Percentiles rank a stretch among this genome's conserved stretches.
Evolutionary conservation across 441 rosid genomes (phyloP).

Genomic region (Dalechampia spathulata): DNA sequence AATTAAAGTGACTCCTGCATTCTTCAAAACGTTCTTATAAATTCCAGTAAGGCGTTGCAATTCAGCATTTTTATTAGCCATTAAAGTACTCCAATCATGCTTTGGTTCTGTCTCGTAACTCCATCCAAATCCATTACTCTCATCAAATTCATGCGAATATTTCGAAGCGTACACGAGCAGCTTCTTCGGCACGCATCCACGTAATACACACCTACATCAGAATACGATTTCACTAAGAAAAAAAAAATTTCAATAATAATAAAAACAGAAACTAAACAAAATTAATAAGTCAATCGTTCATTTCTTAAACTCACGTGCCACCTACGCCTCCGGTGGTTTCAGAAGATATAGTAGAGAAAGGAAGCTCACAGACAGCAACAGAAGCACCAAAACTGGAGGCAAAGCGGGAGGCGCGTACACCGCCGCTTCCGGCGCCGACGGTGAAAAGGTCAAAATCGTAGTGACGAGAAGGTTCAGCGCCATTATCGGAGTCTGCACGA

Average conservation of each 20-base stretch:
- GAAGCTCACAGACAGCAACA: slow-evolving; percentile 92
- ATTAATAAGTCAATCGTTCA: neutral
- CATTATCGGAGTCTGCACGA: slow-evolving; percentile 52
- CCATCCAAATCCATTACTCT: slow-evolving; percentile 91
- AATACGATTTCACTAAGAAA: neutral
- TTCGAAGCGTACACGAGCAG: slow-evolving; percentile 82
- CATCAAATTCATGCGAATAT: slow-evolving; percentile 81
- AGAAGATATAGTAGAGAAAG: slow-evolving; percentile 79
- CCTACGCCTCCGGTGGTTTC: slow-evolving; percentile 89
- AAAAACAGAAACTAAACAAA: neutral
- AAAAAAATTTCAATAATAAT: neutral
- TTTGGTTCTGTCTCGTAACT: slow-evolving; percentile 60
- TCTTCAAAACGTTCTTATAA: slow-evolving; percentile 60
- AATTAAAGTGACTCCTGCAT: slow-evolving; percentile 59
- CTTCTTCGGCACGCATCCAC: slow-evolving; percentile 96
- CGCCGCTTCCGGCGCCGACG: slow-evolving; percentile 91
- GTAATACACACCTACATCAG: slow-evolving; percentile 60
- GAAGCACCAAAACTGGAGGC: slow-evolving; percentile 76
- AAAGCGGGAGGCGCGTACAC: slow-evolving; percentile 91
- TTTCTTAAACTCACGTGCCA: slow-evolving; percentile 60
- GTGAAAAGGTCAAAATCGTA: slow-evolving; percentile 94
- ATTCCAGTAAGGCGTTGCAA: slow-evolving; percentile 77
- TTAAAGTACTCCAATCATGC: slow-evolving; percentile 88
- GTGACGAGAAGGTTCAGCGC: slow-evolving; percentile 43
- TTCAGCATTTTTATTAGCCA: slow-evolving; percentile 90